These are phyloP conservation scores for Corrigiola litoralis DNA, from an alignment of 179 eudicot genomes.

Conservation along the genomic window DNA sequence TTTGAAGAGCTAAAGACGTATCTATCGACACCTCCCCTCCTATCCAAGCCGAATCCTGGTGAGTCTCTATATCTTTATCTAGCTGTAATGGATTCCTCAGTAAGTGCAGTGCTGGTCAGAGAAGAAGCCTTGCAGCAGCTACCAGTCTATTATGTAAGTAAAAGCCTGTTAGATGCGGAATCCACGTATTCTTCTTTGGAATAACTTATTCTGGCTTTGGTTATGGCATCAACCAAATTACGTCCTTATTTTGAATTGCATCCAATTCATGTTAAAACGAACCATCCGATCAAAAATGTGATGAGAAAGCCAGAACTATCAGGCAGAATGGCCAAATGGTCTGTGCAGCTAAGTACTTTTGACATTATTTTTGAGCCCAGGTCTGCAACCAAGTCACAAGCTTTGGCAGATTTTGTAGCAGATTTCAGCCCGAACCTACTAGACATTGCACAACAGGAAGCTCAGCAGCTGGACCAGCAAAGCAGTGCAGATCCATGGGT, in stretches of 20 bases:
- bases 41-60: background rate
- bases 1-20: no score
- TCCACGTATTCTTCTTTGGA: background rate
- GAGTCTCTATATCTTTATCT: background rate
- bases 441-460: no score
- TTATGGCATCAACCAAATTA: background rate
- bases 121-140: no score
- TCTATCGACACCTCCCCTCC: background rate
- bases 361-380: background rate
- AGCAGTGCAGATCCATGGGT: no score
- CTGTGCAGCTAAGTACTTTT: no score
- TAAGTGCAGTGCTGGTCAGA: no score
- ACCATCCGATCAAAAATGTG: background rate
- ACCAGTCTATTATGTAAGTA: no score
- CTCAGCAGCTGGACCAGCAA: no score
- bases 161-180: no score
- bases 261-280: background rate
- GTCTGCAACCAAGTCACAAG: background rate
- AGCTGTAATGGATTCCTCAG: no score
- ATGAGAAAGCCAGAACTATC: background rate
- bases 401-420: background rate
- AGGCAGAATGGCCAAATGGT: background rate
- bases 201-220: no score
- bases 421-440: background rate
- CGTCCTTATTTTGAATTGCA: background rate